These are phyloP conservation scores for Allodekkera sacchari DNA, from an alignment of 805 yeast genomes.

Conservation along the genomic window DNA sequence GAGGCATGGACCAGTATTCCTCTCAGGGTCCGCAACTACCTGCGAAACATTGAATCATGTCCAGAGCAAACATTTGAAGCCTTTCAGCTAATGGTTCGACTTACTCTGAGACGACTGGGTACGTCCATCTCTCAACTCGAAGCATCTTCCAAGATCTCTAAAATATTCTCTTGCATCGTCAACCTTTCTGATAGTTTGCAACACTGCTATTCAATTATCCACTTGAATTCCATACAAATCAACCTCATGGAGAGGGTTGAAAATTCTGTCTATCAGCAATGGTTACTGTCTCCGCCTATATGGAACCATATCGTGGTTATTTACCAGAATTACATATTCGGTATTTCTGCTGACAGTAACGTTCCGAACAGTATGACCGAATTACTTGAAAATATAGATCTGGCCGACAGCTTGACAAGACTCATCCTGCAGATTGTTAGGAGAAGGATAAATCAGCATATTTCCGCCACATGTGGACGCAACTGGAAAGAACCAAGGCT, in stretches of 20 bases:
- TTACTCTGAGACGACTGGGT: conserved; percentile 11
- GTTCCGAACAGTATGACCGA: conserved; percentile 9
- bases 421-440: conserved; percentile 31
- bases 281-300: conserved; percentile 2
- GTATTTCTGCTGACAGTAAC: too few relatives aligned
- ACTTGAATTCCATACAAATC: conserved; percentile 9
- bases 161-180: conserved; percentile 13
- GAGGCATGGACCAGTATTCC: conserved; percentile 8
- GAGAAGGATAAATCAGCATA: conserved; percentile 25
- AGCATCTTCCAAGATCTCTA: too few relatives aligned
- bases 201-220: conserved; percentile 8
- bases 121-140: too few relatives aligned
- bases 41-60: conserved; percentile 11
- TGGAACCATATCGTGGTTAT: conserved; percentile 8
- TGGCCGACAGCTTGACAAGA: conserved; percentile 17
- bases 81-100: conserved; percentile 9
- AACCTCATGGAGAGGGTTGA: conserved; percentile 14
- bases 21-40: conserved; percentile 13
- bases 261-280: conserved; percentile 15
- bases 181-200: conserved; percentile 6
- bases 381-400: conserved; percentile 11
- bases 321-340: conserved; percentile 12
- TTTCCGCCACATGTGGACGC: conserved; percentile 22
- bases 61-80: conserved; percentile 12
- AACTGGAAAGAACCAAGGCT: conserved; percentile 26